These are phyloP conservation scores for Cryoendolithus antarcticus DNA, from an alignment of 2,329 filamentous ascomycete genomes.

Conservation along the genomic window DNA sequence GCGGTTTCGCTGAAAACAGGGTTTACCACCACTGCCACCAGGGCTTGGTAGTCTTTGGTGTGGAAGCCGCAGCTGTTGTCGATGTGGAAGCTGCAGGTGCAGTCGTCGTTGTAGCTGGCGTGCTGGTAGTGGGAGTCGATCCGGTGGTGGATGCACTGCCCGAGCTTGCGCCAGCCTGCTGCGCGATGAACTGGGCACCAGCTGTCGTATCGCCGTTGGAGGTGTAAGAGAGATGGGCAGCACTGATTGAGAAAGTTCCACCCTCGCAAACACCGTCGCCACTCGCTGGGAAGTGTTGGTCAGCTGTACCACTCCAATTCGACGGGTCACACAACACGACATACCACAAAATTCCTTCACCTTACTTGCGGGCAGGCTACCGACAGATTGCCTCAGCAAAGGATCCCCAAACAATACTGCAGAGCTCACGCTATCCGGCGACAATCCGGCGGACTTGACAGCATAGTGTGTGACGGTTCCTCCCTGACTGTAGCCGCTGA, in stretches of 20 bases:
- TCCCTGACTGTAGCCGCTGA: constrained; percentile 19
- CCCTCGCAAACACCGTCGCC: constrained; percentile 18
- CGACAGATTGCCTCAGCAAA: constrained; percentile 12
- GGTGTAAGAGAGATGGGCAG: constrained; percentile 14
- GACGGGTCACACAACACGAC: too few relatives aligned
- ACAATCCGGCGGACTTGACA: constrained; percentile 6
- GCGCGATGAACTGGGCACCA: constrained; percentile 10
- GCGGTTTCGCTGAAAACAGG: too few relatives aligned
- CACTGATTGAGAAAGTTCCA: constrained; percentile 13
- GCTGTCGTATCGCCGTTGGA: constrained; percentile 7
- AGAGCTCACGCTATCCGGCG: constrained; percentile 7
- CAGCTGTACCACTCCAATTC: not conserved
- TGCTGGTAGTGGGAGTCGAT: not conserved
- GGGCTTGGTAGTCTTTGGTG: too few relatives aligned
- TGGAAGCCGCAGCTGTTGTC: too few relatives aligned
- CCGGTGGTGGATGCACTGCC: not conserved
- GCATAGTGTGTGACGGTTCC: constrained; percentile 15
- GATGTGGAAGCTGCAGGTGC: not conserved
- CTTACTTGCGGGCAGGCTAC: constrained; percentile 11
- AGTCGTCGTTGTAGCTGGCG: not conserved
- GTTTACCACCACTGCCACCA: too few relatives aligned
- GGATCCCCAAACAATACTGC: constrained; percentile 23
- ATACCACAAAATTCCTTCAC: constrained; percentile 18
- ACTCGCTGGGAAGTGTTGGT: constrained; percentile 1
- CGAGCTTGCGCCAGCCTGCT: constrained; percentile 1